Conservation (phyloP, 2,329 filamentous ascomycete species). For the Rutstroemia sp. region DNA sequence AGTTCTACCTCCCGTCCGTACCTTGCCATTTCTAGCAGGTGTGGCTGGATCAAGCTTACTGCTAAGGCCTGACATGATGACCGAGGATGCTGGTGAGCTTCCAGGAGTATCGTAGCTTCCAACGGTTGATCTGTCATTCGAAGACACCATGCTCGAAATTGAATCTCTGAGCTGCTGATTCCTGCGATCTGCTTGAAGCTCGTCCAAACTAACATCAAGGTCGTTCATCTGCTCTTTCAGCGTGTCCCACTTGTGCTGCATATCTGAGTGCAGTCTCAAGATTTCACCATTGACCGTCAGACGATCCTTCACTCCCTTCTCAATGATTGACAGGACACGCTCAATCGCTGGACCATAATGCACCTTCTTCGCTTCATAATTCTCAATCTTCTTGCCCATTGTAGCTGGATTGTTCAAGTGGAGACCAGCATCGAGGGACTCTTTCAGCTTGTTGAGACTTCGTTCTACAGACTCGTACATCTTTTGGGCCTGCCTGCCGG, state of each 20-base stretch:
- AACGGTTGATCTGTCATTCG: slow-evolving; percentile 38
- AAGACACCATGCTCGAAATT: slow-evolving; percentile 72
- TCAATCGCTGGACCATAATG: slow-evolving; percentile 94
- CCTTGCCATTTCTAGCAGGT: slow-evolving; percentile 28
- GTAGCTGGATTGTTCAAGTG: slow-evolving; percentile 64
- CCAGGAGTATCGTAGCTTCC: slow-evolving; percentile 42
- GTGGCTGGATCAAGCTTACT: slow-evolving; percentile 28
- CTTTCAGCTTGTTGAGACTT: slow-evolving; percentile 73
- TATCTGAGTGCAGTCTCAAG: slow-evolving; percentile 74
- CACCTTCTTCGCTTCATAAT: slow-evolving; percentile 87
- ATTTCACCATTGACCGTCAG: slow-evolving; percentile 96
- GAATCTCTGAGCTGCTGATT: slow-evolving; percentile 82
- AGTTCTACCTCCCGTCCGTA: slow-evolving; percentile 18
- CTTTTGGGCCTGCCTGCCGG: slow-evolving; percentile 84
- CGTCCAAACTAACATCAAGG: slow-evolving; percentile 68
- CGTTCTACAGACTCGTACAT: slow-evolving; percentile 95
- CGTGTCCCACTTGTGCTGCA: slow-evolving; percentile 73
- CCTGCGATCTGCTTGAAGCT: slow-evolving; percentile 54
- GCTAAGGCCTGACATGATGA: slow-evolving; percentile 47
- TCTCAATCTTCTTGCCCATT: slow-evolving; percentile 79
- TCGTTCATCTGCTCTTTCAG: slow-evolving; percentile 71
- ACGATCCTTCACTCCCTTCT: slow-evolving; percentile 92
- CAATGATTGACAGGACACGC: slow-evolving; percentile 83
- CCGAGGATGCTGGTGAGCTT: slow-evolving; percentile 59
- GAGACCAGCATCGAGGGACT: slow-evolving; percentile 67